Evolutionary conservation across 1,139 yeast species (phyloP).

Genomic region (Arxiozyma slooffiae): DNA sequence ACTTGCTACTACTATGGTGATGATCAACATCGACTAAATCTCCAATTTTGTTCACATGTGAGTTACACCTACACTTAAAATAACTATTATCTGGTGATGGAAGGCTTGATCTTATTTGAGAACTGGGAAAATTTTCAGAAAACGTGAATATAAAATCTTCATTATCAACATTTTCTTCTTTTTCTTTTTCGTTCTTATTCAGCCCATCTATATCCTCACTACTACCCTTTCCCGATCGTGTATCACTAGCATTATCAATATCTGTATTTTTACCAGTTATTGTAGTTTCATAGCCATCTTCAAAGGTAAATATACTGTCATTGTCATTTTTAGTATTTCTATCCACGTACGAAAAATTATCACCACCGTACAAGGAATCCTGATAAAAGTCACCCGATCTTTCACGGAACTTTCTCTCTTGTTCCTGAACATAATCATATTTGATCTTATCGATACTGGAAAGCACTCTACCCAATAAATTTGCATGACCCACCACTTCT

Average conservation of each 20-base stretch:
- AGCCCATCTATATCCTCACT: not conserved
- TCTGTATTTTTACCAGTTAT: not conserved
- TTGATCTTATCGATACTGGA: slow-evolving; percentile 9
- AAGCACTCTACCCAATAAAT: slow-evolving; percentile 17
- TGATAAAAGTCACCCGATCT: not conserved
- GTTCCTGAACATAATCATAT: slow-evolving; percentile 1
- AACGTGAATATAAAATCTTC: not conserved
- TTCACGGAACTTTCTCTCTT: slow-evolving; percentile 1
- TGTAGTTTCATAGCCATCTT: not conserved
- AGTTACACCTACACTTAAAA: not conserved
- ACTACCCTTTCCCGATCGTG: not conserved
- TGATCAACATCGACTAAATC: not conserved
- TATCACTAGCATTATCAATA: not conserved
- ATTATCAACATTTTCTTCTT: not conserved
- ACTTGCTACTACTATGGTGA: not conserved
- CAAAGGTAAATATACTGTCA: too few relatives aligned
- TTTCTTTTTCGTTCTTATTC: too few relatives aligned
- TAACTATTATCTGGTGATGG: not conserved
- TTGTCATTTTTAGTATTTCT: not conserved
- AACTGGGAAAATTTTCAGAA: not conserved
- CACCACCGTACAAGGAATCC: not conserved
- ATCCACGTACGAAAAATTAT: not conserved
- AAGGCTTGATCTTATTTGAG: not conserved
- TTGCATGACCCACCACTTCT: slow-evolving; percentile 23
- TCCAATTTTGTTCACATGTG: too few relatives aligned